Evolutionary conservation across 441 rosid genomes (phyloP), one percentile per base, ranked within the genome.

Genomic region (Hypseocharis bilobata): DNA sequence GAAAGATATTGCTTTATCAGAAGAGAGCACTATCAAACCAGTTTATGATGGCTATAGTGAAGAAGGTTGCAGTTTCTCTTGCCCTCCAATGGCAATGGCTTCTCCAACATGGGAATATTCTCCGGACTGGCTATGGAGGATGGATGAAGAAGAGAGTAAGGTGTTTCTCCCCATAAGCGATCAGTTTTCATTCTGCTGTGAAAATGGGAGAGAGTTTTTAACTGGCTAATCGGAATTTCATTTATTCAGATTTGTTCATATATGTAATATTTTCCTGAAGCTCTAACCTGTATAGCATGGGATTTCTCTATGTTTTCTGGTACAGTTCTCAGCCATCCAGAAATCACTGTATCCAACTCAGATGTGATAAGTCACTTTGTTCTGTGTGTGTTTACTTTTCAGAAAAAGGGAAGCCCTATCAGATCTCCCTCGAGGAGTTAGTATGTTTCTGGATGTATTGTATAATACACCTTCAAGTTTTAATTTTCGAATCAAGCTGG

Each of bases 1-100:
- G 99, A 86, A 83, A 73, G 99, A 91, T 62, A 86, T 94, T 63
- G 96, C 85, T 60, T 51, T 81, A 47, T 78, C 84, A 3, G 87
- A 72, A 63, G 83, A 70, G 13, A 77, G 77, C 71, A 72, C 44
- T 4, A 81, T 79, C 3, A 81, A 80, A 76, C 91, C 92, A 0
- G 76, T 78, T 55, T 69, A 61, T 76, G 74, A 74, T 47, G 83
- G 77, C 40, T 86, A 82, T 64, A 73, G 74, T 51, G 84, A 79
- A 74, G 80, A 76, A 69, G 80, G 76, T 47, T 69, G 78, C 66
- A 77, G 74, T 51, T 81, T 88, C 59, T 59, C 79, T 55, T 81
- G 72, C 70, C 85, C 85, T 72, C 70, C 75, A 19, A 49, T 84
- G 52, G 75, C n/a, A 23, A 47, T 83, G 52, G 75, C 74, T 60